These are phyloP conservation scores for Kwoniella botswanensis DNA, from an alignment of 768 basidiomycete species.

Conservation along the genomic window DNA sequence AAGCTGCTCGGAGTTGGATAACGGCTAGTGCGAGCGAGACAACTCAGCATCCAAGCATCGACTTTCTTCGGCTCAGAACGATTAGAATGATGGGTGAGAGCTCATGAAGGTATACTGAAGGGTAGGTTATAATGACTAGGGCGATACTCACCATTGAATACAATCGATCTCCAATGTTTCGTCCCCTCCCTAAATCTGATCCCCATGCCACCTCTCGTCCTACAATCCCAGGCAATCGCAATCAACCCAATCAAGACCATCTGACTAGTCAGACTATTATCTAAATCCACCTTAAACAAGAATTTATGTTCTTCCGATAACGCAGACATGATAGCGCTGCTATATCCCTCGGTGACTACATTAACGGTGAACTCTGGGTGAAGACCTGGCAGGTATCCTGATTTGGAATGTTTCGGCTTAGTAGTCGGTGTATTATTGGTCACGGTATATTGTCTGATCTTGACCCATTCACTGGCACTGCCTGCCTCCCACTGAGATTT, in stretches of 20 bases:
- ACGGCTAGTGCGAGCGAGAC: slow-evolving; percentile 26
- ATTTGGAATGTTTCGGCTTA: slow-evolving; percentile 9
- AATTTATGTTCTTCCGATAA: slow-evolving; percentile 26
- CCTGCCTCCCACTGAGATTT: slow-evolving; percentile 42
- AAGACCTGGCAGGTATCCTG: slow-evolving; percentile 39
- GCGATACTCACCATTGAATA: slow-evolving; percentile 39
- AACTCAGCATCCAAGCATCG: neutral
- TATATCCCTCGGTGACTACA: slow-evolving; percentile 37
- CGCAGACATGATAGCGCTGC: slow-evolving; percentile 33
- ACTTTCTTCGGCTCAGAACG: no score
- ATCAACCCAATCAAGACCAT: slow-evolving; percentile 46
- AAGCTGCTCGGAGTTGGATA: slow-evolving; percentile 46
- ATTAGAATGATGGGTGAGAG: neutral
- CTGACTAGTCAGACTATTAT: slow-evolving; percentile 33
- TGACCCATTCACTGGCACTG: slow-evolving; percentile 39
- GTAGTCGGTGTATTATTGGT: slow-evolving; percentile 2
- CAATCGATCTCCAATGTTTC: slow-evolving; percentile 43
- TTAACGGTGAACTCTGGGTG: slow-evolving; percentile 47
- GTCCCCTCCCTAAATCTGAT: slow-evolving; percentile 43
- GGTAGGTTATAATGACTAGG: neutral
- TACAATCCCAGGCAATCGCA: slow-evolving; percentile 49
- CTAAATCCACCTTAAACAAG: slow-evolving; percentile 36
- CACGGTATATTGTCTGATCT: slow-evolving; percentile 20
- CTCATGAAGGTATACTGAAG: neutral
- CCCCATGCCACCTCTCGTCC: slow-evolving; percentile 44